Base-by-base conservation (phyloP, 768 basidiomycete genomes). In the Cytidiella melzeri region DNA sequence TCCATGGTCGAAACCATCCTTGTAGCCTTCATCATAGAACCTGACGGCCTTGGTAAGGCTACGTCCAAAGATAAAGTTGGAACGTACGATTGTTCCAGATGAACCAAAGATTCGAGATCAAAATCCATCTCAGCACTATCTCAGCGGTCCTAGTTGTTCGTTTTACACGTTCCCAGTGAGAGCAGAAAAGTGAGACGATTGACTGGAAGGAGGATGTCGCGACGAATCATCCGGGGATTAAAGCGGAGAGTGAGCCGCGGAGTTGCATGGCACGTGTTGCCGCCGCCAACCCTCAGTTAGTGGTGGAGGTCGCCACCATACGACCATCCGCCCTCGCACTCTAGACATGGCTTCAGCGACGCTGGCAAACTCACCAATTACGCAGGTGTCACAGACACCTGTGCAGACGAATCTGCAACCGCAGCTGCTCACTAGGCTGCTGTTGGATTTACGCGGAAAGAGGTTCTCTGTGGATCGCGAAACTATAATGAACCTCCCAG, bases 401-500 rank as follows among this genome's bases (percentile, higher is more conserved):
- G 67, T 81, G 5, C 83, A 84, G 58, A 75, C 81, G 11, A 83
- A 81, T 58, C 70, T 91, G 27, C 87, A 92, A 68, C 90, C 89
- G 4, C 88, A 92, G 70, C 77, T 95, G 36, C 78, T 97, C 55
- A 86, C 91, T 21, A 79, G 92, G 58, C 76, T 99, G 58, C 79
- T 87, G 47, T 83, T 99, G 58, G 96, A 98, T 70, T 78, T 99
- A 30, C 83, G 96, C 55, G 93, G 93, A 48, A 76, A 69, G 58
- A 84, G 92, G 54, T 94, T 98, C 70, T 84, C 89, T 52, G 92
- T 99, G 39, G 96, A 98, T 70, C 79, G 95, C 57, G 95, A 98
- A 71, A 93, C 89, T 5, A 86, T 99, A 63, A 96, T 98, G 93
- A 92, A 94, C 65, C 77, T 99, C 18, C 96, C 96, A 2, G 96